Base-by-base conservation (phyloP, 129 eudicot species). In the Saussurea involucrata region DNA sequence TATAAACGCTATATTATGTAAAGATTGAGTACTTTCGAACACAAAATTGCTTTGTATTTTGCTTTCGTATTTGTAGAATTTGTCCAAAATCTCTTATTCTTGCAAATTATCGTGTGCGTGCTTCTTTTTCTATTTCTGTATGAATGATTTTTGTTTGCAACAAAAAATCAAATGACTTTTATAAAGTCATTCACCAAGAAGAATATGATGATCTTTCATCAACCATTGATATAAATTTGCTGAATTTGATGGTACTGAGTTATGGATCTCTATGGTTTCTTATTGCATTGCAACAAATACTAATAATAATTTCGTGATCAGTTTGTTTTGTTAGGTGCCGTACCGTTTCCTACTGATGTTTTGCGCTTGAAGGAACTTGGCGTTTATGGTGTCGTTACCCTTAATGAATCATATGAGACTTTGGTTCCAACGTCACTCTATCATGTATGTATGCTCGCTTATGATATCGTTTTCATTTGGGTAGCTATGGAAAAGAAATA, bases 381-480 rank as follows among this genome's bases (percentile, higher is more conserved):
- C 76, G 97, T 92, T 31, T 81, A 78, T 73, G 97, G 97, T 20
- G 95, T 92, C 15, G 92, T 89, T 76, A 92, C 97, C 33, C 85
- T 92, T 55, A 92, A 92, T 67, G 97, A 92, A 74, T 84, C 97
- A 25, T 89, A 89, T 21, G 95, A 92, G 89, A 92, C 97, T 66
- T 86, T 92, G 83, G 95, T 92, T 63, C 86, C 90, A 22, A 71
- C 92, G 21, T 84, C 97, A 44, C 69, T 92, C 37, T 92, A 89
- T 76, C 81, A 82, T 80, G 95, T 92, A 79, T 68, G 84, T 63
- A 58, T 69, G 11, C 24, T 8, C 25, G 0, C 53, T 37, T 27
- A 25, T n/a, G 11, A 6, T 24, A 2, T 33, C 22, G 7, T 21
- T 21, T 31, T 64, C 75, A 2, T 32, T 31, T 10, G 27, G 27